phyloP scores from a whole-genome alignment of 805 yeast species.

The Starmera pachycereana region DNA sequence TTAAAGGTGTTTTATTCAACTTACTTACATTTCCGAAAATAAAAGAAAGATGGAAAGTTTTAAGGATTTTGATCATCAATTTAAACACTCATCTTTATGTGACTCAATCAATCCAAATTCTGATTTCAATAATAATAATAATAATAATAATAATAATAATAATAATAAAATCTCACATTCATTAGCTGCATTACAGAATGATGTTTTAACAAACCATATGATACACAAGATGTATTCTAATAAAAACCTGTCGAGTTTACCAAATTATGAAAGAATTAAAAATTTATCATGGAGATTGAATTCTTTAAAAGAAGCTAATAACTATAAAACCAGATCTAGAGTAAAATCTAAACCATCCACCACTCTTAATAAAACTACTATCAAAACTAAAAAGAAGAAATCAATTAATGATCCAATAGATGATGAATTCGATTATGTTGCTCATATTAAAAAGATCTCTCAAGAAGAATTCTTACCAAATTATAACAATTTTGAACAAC shows the following conservation, averaged over 20 bases:
- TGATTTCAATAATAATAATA: too few relatives aligned
- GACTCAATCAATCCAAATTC: too few relatives aligned
- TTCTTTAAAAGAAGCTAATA: not conserved
- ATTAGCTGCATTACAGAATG: not conserved
- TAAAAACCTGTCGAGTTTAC: not conserved
- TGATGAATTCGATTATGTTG: constrained; percentile 51
- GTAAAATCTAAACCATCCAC: not conserved
- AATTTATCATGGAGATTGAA: constrained; percentile 6
- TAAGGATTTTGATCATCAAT: not conserved
- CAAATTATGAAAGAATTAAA: constrained; percentile 2
- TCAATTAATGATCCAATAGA: constrained; percentile 26
- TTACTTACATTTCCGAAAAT: too few relatives aligned
- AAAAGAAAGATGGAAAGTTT: not conserved
- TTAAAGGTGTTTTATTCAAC: too few relatives aligned
- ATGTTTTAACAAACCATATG: not conserved
- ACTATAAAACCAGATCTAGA: not conserved
- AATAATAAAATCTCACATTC: too few relatives aligned
- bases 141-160: too few relatives aligned
- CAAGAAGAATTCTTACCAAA: constrained; percentile 19
- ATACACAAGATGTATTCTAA: not conserved
- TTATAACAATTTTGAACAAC: constrained; percentile 6
- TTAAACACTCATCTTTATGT: not conserved
- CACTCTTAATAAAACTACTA: not conserved
- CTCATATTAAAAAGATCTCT: constrained; percentile 47
- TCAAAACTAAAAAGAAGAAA: not conserved